A percentile compares a stretch with the other conserved stretches of the same genome.
Evolutionary conservation across 257 asterid genomes (phyloP).

Genomic region (Solanum habrochaites): DNA sequence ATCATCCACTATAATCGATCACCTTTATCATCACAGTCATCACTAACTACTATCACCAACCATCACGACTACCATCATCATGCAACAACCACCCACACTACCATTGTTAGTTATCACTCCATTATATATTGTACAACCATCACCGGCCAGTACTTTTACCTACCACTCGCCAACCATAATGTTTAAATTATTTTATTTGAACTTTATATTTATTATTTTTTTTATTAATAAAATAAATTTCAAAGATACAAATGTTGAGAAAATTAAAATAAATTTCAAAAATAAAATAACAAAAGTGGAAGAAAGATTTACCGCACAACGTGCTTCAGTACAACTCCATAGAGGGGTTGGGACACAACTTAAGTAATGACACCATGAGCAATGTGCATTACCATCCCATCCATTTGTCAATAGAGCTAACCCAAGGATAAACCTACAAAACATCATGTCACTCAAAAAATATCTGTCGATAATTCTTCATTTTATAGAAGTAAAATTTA

Average conservation of each 20-base stretch:
- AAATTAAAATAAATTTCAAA: background rate
- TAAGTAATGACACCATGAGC: slow-evolving; percentile 82
- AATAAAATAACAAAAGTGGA: background rate
- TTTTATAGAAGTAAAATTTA: background rate
- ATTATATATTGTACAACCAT: background rate
- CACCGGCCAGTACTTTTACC: background rate
- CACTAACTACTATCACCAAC: background rate
- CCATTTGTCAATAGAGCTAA: slow-evolving; percentile 34
- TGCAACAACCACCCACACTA: background rate
- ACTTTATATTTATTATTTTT: background rate
- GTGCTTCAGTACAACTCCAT: slow-evolving; percentile 59
- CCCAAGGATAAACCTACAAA: slow-evolving; percentile 41
- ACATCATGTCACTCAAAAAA: background rate
- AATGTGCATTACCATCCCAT: slow-evolving; percentile 68
- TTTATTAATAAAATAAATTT: background rate
- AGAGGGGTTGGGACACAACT: slow-evolving; percentile 84
- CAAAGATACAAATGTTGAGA: background rate
- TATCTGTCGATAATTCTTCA: too few species aligned
- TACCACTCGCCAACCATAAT: background rate
- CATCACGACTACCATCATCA: background rate
- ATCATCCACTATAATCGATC: background rate
- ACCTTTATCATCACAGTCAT: background rate
- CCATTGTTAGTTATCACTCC: background rate
- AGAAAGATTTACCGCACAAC: slow-evolving; percentile 38
- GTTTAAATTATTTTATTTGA: background rate